Evolutionary conservation across 768 basidiomycete genomes (phyloP), one percentile per base, ranked within the genome.

Genomic region (Suillus plorans): DNA sequence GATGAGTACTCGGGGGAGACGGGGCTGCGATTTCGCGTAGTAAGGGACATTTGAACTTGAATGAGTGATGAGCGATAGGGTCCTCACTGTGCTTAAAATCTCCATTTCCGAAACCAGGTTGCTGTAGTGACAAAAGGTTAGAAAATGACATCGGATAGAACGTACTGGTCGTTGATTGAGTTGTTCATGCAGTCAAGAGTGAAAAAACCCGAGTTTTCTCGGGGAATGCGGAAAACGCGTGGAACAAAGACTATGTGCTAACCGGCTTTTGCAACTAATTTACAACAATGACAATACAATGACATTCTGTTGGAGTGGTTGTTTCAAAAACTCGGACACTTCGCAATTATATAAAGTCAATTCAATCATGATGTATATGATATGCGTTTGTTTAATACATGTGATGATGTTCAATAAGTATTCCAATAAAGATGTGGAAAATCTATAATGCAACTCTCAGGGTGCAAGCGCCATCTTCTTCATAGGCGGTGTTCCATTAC

Each of bases 391-490:
- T 20, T 63, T 56, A 59, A 20, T 67, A 70, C 68, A 66, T 55
- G 52, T 59, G 41, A 58, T 62, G 67, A 72, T 70, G 69, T 64
- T 69, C 57, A 69, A 60, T 61, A 76, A 73, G 68, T 75, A 75
- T 65, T 70, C 67, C 66, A 74, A 79, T 72, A 74, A 75, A 72
- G 65, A 74, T 62, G 70, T 67, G 61, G 64, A 52, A 37, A 63
- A 60, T 59, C 59, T 63, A 59, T 49, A 66, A 45, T 44, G 44
- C 63, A 55, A 62, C 52, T 62, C 68, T 74, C 71, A 73, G 64
- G 73, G 69, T 53, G 75, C 73, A 68, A 90, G 72, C 31, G 88
- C 87, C 60, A 87, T 65, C 74, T 88, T 91, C 80, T 92, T 92
- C 70, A 81, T 71, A 4, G 89, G 89, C 57, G 90, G 90, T 47